Evolutionary conservation across 106 monocot species (phyloP), one percentile per base, ranked within the genome.

Genomic region (Cymbidium sinense): DNA sequence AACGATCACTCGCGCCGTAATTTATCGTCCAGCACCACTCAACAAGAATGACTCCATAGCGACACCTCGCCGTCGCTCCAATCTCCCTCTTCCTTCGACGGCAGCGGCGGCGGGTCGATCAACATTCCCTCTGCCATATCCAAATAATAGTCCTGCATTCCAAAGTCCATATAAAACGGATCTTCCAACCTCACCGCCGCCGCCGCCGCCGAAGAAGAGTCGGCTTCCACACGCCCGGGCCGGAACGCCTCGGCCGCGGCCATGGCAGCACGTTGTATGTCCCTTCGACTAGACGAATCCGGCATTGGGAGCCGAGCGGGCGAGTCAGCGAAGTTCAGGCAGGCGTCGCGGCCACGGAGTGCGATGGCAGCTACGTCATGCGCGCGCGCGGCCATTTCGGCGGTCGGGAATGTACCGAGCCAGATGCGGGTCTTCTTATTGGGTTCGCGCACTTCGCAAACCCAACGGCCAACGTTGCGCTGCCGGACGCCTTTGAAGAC

Each of bases 361-460:
- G 47, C 47, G 47, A 47, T 47, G 47, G 47, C 47, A 0, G 47
- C 47, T 12, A 10, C 47, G 15, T 10, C 47, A 47, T 15, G 47
- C 47, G 41, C 41, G 9, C 41, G 41, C 41, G 41, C 41, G 41
- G 41, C 25, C 23, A 62, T 62, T 23, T 39, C 37, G 64, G 27
- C 4, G 37, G 69, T 34, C 4, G 50, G 50, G 44, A 70, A 50
- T 2, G 50, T 78, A 3, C 78, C 78, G 28, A 93, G 85, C 93
- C 93, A 93, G n/a, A 93, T 91, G 28, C 93, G 58, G 15, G 88
- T 88, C 80, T 88, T 88, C 75, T 91, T 91, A 76, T 83, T 86
- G 36, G 93, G 93, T 55, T 93, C 93, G 10, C 93, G 79, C 36
- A 93, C 90, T 64, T 93, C 93, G 79, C 90, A 93, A 7, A 93